Conservation (phyloP, 1,284 basidiomycete species). For the Flammula alnicola region DNA sequence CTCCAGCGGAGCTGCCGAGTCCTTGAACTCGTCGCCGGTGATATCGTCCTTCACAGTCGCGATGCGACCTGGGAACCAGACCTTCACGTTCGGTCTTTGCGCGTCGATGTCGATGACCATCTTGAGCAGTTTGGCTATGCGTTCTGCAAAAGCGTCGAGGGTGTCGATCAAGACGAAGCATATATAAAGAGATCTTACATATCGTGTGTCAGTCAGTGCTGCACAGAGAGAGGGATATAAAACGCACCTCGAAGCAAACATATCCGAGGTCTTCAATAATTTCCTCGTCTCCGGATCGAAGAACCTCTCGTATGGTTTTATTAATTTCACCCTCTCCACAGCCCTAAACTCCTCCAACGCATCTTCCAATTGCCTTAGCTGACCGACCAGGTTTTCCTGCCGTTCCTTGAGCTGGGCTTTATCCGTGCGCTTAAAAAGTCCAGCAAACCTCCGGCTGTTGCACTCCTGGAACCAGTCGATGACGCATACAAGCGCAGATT, state of each 20-base stretch:
- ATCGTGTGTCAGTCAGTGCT: too few species aligned
- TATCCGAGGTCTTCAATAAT: constrained; percentile 30
- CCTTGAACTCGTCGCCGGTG: constrained; percentile 35
- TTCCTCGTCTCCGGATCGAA: constrained; percentile 40
- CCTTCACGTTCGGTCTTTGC: constrained; percentile 35
- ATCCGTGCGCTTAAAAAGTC: constrained; percentile 29
- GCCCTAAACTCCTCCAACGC: constrained; percentile 36
- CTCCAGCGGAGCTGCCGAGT: neutral
- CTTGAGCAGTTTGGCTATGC: constrained; percentile 35
- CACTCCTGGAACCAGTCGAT: constrained; percentile 38
- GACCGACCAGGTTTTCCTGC: constrained; percentile 28
- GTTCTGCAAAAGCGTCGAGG: constrained; percentile 42
- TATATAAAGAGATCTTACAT: constrained; percentile 45
- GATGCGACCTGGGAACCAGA: constrained; percentile 47
- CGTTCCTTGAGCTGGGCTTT: constrained; percentile 26
- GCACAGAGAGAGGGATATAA: neutral
- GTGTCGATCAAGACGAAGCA: constrained; percentile 48
- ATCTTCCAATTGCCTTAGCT: constrained; percentile 27
- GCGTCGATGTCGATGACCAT: constrained; percentile 37
- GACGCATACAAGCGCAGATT: constrained; percentile 24
- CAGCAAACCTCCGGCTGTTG: constrained; percentile 39
- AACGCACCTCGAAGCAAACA: constrained; percentile 43
- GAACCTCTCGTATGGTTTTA: constrained; percentile 43
- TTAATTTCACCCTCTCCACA: constrained; percentile 35
- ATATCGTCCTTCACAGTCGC: constrained; percentile 35